These are phyloP conservation scores for Tothia fuscella DNA, from an alignment of 2,329 filamentous ascomycete species.

Conservation along the genomic window DNA sequence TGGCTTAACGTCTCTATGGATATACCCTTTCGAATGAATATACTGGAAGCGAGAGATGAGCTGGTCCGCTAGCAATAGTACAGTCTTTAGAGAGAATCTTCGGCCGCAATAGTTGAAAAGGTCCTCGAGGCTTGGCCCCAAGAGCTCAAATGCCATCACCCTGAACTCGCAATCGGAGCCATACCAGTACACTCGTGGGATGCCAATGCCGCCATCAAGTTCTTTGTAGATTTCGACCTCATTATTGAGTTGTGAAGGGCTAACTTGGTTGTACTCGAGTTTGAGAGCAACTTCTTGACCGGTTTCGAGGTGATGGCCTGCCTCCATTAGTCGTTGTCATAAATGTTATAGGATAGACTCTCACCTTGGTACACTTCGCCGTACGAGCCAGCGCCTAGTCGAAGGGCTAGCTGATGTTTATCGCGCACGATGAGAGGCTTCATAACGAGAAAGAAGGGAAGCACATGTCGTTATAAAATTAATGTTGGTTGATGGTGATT, in stretches of 20 bases:
- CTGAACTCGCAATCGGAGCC: slow-evolving; percentile 99
- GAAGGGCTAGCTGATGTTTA: slow-evolving; percentile 13
- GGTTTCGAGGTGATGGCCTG: slow-evolving; percentile 67
- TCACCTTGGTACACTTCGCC: slow-evolving; percentile 13
- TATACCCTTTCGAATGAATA: slow-evolving; percentile 98
- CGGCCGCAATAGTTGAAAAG: slow-evolving; percentile 99
- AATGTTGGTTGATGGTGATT: too few species aligned
- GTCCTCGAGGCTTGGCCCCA: slow-evolving; percentile 91
- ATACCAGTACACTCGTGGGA: slow-evolving; percentile 98
- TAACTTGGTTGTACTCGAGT: slow-evolving; percentile 97
- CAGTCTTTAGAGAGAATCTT: slow-evolving; percentile 98
- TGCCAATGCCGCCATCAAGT: slow-evolving; percentile 90
- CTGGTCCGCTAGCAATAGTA: slow-evolving; percentile 90
- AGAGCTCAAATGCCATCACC: slow-evolving; percentile 95
- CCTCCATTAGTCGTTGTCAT: not conserved
- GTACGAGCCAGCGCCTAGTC: slow-evolving; percentile 13
- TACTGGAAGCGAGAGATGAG: slow-evolving; percentile 99
- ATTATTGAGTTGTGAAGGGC: slow-evolving; percentile 97
- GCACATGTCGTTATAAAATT: slow-evolving; percentile 11
- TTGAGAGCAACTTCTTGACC: slow-evolving; percentile 99
- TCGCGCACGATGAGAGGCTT: slow-evolving; percentile 11
- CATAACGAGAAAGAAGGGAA: slow-evolving; percentile 7
- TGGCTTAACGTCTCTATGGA: slow-evolving; percentile 98
- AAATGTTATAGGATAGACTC: not conserved
- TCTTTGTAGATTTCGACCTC: slow-evolving; percentile 86